These are phyloP conservation scores for Kwoniella dejecticola DNA, from an alignment of 768 basidiomycete species.

Conservation along the genomic window DNA sequence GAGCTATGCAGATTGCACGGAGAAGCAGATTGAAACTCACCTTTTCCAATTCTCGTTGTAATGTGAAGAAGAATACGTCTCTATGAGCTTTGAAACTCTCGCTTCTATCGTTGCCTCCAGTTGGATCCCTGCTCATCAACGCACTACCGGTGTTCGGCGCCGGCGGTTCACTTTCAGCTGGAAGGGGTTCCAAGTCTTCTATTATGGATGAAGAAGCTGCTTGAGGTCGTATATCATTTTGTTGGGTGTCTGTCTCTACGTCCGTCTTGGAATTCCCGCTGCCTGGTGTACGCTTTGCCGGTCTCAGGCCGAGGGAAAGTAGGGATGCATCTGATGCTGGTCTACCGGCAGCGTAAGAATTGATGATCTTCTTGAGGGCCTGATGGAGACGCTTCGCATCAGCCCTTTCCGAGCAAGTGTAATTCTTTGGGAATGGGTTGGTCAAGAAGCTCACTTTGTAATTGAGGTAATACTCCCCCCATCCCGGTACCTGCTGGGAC, in stretches of 20 bases:
- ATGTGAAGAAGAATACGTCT: constrained; percentile 97
- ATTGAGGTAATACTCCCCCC: constrained; percentile 92
- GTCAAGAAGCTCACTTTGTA: constrained; percentile 85
- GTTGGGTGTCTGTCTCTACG: not conserved
- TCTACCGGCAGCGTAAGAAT: constrained; percentile 84
- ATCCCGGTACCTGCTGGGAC: constrained; percentile 93
- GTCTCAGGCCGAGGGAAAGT: constrained; percentile 77
- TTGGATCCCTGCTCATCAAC: constrained; percentile 23
- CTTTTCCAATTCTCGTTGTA: constrained; percentile 96
- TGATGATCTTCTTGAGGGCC: constrained; percentile 72
- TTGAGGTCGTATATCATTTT: constrained; percentile 5
- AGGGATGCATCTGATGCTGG: constrained; percentile 88
- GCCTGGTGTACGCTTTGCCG: constrained; percentile 60
- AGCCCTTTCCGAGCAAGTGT: too few relatives aligned
- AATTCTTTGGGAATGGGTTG: too few relatives aligned
- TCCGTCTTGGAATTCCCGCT: constrained; percentile 11
- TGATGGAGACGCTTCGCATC: constrained; percentile 6
- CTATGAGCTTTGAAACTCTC: constrained; percentile 91
- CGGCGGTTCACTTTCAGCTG: constrained; percentile 50
- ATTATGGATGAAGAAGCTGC: constrained; percentile 8
- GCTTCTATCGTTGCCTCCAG: constrained; percentile 69
- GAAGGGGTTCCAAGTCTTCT: constrained; percentile 47
- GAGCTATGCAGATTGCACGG: not conserved
- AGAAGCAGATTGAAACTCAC: constrained; percentile 56
- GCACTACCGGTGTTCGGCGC: constrained; percentile 31